Conservation (phyloP, 1,284 basidiomycete species). For the Leccinum solheimii region DNA sequence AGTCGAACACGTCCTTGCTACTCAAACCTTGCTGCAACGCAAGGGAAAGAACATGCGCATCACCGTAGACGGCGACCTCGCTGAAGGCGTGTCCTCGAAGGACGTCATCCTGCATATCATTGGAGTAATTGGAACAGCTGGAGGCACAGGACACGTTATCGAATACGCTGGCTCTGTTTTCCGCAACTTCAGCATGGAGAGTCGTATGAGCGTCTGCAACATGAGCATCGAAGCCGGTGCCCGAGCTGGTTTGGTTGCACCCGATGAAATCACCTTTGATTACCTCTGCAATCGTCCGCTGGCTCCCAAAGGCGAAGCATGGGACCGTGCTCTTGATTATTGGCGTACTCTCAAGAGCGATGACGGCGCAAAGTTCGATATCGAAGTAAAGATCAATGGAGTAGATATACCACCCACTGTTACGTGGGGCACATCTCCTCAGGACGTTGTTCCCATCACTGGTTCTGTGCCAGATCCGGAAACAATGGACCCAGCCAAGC, state of each 20-base stretch:
- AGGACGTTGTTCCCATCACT: conserved; percentile 89
- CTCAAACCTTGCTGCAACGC: conserved; percentile 89
- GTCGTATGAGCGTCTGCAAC: conserved; percentile 96
- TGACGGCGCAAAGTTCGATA: conserved; percentile 87
- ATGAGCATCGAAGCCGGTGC: conserved; percentile 98
- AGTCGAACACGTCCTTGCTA: conserved; percentile 96
- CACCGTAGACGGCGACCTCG: conserved; percentile 83
- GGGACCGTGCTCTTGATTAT: conserved; percentile 88
- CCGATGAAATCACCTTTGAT: conserved; percentile 87
- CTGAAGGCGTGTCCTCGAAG: conserved; percentile 90
- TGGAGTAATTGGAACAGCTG: conserved; percentile 91
- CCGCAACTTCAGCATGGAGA: conserved; percentile 92
- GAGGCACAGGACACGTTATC: conserved; percentile 91
- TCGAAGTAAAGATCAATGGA: conserved; percentile 83
- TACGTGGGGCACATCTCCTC: conserved; percentile 96
- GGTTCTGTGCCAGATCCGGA: conserved; percentile 84
- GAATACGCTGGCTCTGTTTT: conserved; percentile 94
- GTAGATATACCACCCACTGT: conserved; percentile 93
- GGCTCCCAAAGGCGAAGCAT: conserved; percentile 83
- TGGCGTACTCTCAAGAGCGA: conserved; percentile 88
- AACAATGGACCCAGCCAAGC: conserved; percentile 67
- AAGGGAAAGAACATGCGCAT: conserved; percentile 98
- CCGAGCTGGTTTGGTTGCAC: conserved; percentile 93
- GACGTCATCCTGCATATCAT: conserved; percentile 96
- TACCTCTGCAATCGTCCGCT: conserved; percentile 89